These are phyloP conservation scores for Alternaria dauci DNA, from an alignment of 2,329 filamentous ascomycete species.

Conservation along the genomic window DNA sequence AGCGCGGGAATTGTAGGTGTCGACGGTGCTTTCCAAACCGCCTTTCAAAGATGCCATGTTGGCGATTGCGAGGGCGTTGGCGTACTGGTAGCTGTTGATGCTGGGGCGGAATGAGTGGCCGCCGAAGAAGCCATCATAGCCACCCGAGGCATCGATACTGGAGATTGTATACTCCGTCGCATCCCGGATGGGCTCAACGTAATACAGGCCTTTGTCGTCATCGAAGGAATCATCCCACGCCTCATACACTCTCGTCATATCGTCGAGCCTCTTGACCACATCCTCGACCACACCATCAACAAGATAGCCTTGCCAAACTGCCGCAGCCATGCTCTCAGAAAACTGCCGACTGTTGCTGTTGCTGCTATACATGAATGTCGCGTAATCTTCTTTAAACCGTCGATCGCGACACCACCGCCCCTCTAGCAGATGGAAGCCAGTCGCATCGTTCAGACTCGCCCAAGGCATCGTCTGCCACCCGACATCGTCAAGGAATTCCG, in stretches of 20 bases:
- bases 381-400: conserved; percentile 56
- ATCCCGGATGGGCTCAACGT: conserved; percentile 55
- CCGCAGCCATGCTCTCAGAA: conserved; percentile 55
- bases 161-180: conserved; percentile 58
- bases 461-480: conserved; percentile 55
- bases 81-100: conserved; percentile 57
- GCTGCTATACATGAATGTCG: conserved; percentile 52
- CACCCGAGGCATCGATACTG: conserved; percentile 54
- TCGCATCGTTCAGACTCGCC: conserved; percentile 56
- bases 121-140: conserved; percentile 53
- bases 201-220: conserved; percentile 53
- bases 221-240: conserved; percentile 54
- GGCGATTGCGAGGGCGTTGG: conserved; percentile 55
- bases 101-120: conserved; percentile 55
- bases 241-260: conserved; percentile 51
- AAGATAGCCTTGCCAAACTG: conserved; percentile 53
- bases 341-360: conserved; percentile 55
- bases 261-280: conserved; percentile 43
- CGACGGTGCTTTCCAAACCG: conserved; percentile 17
- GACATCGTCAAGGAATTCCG: conserved; percentile 57
- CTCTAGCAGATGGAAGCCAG: conserved; percentile 56
- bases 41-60: conserved; percentile 49
- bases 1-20: conserved; percentile 36
- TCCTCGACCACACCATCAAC: conserved; percentile 53
- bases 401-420: conserved; percentile 57